Conservation (phyloP, 1,139 yeast genomes). For the Candida frijolesensis region DNA sequence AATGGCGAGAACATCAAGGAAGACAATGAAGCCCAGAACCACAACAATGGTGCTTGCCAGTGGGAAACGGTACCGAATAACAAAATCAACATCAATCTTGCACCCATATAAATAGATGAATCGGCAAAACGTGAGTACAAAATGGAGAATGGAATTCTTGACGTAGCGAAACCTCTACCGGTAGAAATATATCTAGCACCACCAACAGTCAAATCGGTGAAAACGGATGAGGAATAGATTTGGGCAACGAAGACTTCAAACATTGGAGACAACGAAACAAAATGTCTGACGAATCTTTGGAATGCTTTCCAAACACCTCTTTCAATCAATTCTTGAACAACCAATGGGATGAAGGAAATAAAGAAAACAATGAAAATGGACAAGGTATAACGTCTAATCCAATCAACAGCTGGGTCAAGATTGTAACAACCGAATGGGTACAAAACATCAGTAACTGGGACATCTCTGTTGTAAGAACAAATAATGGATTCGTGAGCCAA, state of each 20-base stretch:
- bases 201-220: slow-evolving; percentile 94
- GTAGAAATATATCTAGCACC: slow-evolving; percentile 74
- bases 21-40: slow-evolving; percentile 97
- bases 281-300: slow-evolving; percentile 88
- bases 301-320: slow-evolving; percentile 97
- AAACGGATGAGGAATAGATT: slow-evolving; percentile 88
- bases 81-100: slow-evolving; percentile 85
- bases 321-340: slow-evolving; percentile 95
- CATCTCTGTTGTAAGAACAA: slow-evolving; percentile 81
- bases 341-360: slow-evolving; percentile 93
- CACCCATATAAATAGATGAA: slow-evolving; percentile 95
- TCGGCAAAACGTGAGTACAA: slow-evolving; percentile 96
- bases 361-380: slow-evolving; percentile 98
- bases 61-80: slow-evolving; percentile 89
- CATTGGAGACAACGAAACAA: slow-evolving; percentile 89
- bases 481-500: slow-evolving; percentile 87
- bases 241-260: slow-evolving; percentile 99
- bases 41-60: slow-evolving; percentile 96
- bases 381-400: slow-evolving; percentile 96
- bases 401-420: slow-evolving; percentile 85
- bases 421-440: slow-evolving; percentile 95
- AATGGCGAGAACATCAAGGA: slow-evolving; percentile 94
- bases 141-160: slow-evolving; percentile 96
- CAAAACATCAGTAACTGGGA: slow-evolving; percentile 82
- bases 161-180: slow-evolving; percentile 77